Evolutionary conservation across 2,329 filamentous ascomycete species (phyloP).

Genomic region (Thielaviopsis ethacetica): DNA sequence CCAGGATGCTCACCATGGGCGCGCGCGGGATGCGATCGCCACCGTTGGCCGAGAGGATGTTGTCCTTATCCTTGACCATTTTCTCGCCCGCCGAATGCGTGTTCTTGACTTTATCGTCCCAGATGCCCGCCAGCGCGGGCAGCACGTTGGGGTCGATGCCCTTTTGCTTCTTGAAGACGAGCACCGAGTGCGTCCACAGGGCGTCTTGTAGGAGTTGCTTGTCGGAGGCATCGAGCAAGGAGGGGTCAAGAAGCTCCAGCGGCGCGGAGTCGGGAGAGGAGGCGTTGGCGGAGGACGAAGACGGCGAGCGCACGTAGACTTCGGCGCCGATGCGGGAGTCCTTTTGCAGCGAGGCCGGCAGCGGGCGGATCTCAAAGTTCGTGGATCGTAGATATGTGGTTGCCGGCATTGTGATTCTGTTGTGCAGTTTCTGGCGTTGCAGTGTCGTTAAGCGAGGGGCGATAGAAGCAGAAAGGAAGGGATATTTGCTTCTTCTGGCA

Average conservation of each 20-base stretch:
- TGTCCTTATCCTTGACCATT: constrained; percentile 11
- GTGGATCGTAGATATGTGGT: constrained; percentile 6
- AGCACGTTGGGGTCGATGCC: constrained; percentile 8
- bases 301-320: not conserved
- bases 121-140: constrained; percentile 6
- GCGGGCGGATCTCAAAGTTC: constrained; percentile 7
- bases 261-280: not conserved
- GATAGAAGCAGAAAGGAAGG: too few relatives aligned
- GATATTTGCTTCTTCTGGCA: too few relatives aligned
- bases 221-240: constrained; percentile 4
- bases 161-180: constrained; percentile 9
- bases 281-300: not conserved
- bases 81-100: constrained; percentile 11
- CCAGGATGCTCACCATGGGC: constrained; percentile 10
- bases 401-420: constrained; percentile 1
- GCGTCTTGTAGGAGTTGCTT: constrained; percentile 4
- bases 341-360: constrained; percentile 4
- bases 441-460: too few relatives aligned
- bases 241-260: not conserved
- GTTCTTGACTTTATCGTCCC: constrained; percentile 10
- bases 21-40: constrained; percentile 9
- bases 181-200: constrained; percentile 8
- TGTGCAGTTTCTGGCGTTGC: too few relatives aligned
- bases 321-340: constrained; percentile 10
- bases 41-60: constrained; percentile 9